These are phyloP conservation scores for Umbelopsis sp. DNA, from an alignment of 192 early-diverging fungal species.

Conservation along the genomic window DNA sequence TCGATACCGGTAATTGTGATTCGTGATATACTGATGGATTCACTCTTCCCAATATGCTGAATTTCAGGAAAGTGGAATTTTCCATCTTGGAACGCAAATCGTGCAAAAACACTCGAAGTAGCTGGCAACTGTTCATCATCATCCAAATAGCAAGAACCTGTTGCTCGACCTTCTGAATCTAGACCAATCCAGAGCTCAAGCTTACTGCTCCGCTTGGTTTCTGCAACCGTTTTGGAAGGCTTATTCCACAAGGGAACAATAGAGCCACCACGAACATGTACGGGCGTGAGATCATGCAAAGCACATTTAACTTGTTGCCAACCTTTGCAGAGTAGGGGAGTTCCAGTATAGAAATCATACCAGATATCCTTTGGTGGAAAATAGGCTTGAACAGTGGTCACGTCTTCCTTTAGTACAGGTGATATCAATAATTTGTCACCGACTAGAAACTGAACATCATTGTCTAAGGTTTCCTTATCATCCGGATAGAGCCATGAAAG, in stretches of 20 bases:
- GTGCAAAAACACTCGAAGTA: neutral
- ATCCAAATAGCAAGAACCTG: neutral
- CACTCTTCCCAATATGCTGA: neutral
- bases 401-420: constrained; percentile 48
- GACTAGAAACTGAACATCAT: constrained; percentile 58
- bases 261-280: constrained; percentile 56
- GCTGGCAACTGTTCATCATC: neutral
- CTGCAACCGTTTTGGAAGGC: neutral
- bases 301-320: constrained; percentile 36
- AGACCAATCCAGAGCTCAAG: neutral
- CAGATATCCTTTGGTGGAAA: constrained; percentile 55
- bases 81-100: neutral
- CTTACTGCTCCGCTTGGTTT: neutral
- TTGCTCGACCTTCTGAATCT: neutral
- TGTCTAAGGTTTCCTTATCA: constrained; percentile 27
- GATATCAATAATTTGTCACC: constrained; percentile 56
- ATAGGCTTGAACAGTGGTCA: constrained; percentile 51
- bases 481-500: constrained; percentile 52
- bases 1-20: neutral
- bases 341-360: constrained; percentile 56
- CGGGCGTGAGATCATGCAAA: constrained; percentile 49
- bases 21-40: neutral
- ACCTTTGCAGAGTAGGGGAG: constrained; percentile 15
- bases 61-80: neutral
- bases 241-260: constrained; percentile 44